phyloP scores from a whole-genome alignment of 495 filamentous ascomycete species.

The Neurospora sp. region DNA sequence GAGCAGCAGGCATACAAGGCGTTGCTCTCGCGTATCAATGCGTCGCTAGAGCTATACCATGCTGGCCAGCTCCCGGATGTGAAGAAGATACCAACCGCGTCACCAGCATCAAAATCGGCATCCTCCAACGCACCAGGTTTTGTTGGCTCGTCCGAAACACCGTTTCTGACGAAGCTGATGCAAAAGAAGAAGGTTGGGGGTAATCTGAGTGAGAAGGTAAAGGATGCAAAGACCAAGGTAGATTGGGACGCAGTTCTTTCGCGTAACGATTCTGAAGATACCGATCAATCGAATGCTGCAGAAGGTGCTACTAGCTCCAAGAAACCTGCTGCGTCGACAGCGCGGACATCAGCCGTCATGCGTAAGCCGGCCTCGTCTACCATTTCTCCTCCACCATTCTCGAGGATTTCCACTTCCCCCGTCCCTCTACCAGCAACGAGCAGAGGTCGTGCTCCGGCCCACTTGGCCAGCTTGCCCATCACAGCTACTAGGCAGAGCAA shows the following conservation, averaged over 20 bases:
- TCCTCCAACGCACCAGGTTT: slow-evolving; percentile 26
- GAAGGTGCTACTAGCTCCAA: slow-evolving; percentile 10
- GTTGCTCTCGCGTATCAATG: slow-evolving; percentile 36
- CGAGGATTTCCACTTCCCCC: slow-evolving; percentile 9
- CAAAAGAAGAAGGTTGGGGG: slow-evolving; percentile 51
- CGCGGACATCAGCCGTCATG: slow-evolving; percentile 33
- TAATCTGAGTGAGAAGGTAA: slow-evolving; percentile 52
- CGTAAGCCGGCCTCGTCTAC: slow-evolving; percentile 49
- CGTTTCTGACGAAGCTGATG: slow-evolving; percentile 65
- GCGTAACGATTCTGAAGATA: slow-evolving; percentile 41
- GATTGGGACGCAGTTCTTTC: slow-evolving; percentile 42
- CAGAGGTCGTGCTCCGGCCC: slow-evolving; percentile 34
- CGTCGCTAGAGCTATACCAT: slow-evolving; percentile 35
- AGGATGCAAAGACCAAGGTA: slow-evolving; percentile 44
- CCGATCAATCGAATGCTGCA: slow-evolving; percentile 18
- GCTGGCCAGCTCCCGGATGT: slow-evolving; percentile 37
- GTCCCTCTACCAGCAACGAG: slow-evolving; percentile 44
- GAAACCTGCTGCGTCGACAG: slow-evolving; percentile 13
- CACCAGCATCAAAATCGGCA: not conserved
- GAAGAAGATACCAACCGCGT: slow-evolving; percentile 26
- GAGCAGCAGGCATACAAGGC: slow-evolving; percentile 45
- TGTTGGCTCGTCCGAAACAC: slow-evolving; percentile 55
- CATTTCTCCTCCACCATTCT: slow-evolving; percentile 36
- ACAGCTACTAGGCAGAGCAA: not conserved
- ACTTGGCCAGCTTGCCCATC: not conserved